Conservation (phyloP, 2,329 filamentous ascomycete genomes). For the Fusarium coffeatum region DNA sequence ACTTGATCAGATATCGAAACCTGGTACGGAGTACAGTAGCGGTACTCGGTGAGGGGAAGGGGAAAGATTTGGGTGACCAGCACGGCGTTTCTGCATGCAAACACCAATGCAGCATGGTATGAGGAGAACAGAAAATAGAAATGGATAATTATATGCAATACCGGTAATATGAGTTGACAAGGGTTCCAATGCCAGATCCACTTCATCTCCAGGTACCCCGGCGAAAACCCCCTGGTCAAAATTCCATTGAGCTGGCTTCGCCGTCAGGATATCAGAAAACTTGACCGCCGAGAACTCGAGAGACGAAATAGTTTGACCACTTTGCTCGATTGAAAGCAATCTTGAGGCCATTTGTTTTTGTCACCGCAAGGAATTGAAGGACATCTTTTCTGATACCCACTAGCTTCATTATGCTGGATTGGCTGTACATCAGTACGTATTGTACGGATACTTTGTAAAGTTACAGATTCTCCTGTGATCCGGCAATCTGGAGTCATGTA, state of each 20-base stretch:
- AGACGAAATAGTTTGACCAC: neutral
- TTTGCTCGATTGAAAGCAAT: neutral
- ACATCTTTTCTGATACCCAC: neutral
- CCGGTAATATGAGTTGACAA: constrained; percentile 8
- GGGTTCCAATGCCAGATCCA: constrained; percentile 18
- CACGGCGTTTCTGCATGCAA: constrained; percentile 33
- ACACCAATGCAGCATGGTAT: constrained; percentile 40
- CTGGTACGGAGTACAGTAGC: neutral
- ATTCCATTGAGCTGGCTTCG: constrained; percentile 5
- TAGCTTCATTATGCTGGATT: neutral
- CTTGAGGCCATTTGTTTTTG: neutral
- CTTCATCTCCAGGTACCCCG: constrained; percentile 26
- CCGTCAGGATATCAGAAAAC: neutral
- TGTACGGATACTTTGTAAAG: neutral
- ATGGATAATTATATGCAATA: constrained; percentile 25
- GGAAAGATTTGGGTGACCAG: constrained; percentile 22
- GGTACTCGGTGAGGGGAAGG: constrained; percentile 26
- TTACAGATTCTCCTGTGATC: neutral
- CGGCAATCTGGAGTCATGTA: neutral
- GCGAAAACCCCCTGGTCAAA: constrained; percentile 12
- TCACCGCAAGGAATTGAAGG: neutral
- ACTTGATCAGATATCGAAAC: constrained; percentile 12
- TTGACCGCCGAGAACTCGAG: neutral
- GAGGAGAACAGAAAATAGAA: constrained; percentile 3
- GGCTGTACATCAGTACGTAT: neutral